A percentile compares a stretch with the other conserved stretches of the same genome.
These are phyloP conservation scores for Friedmanniomyces simplex DNA, from an alignment of 495 filamentous ascomycete genomes.

Conservation along the genomic window DNA sequence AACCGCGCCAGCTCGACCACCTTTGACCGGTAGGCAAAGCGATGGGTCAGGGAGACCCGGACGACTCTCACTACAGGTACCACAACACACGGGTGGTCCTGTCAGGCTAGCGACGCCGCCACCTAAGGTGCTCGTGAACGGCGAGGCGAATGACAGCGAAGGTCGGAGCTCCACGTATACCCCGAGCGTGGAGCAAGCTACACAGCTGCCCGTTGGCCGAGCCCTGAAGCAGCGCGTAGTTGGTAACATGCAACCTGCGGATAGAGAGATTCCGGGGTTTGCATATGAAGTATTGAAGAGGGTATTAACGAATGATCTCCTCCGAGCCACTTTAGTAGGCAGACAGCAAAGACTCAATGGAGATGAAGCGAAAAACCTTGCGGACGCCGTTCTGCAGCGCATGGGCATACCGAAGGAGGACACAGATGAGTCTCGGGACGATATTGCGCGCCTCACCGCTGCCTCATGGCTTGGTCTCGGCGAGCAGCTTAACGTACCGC, in stretches of 20 bases:
- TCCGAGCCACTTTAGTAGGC: constrained; percentile 28
- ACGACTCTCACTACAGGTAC: constrained; percentile 66
- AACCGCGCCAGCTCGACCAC: constrained; percentile 22
- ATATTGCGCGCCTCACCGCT: constrained; percentile 24
- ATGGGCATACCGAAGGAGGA: constrained; percentile 11
- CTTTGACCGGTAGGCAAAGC: constrained; percentile 24
- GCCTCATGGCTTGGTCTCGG: constrained; percentile 28
- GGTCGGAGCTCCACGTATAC: not conserved
- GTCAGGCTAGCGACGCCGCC: constrained; percentile 57
- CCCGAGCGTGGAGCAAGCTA: not conserved
- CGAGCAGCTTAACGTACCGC: constrained; percentile 22
- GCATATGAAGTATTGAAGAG: constrained; percentile 26
- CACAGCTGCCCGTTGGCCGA: not conserved
- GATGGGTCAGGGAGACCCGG: constrained; percentile 19
- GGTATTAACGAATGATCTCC: constrained; percentile 28
- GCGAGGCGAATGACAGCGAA: constrained; percentile 9
- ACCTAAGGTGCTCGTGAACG: constrained; percentile 14
- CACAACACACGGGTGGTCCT: constrained; percentile 58
- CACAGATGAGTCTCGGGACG: constrained; percentile 15
- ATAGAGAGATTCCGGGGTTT: constrained; percentile 9
- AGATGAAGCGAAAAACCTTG: constrained; percentile 32
- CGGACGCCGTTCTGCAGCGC: constrained; percentile 26
- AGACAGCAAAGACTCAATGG: constrained; percentile 28
- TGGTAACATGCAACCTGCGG: not conserved
- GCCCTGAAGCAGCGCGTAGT: not conserved